Conservation (phyloP, 495 filamentous ascomycete species). For the Durotheca rogersii region DNA sequence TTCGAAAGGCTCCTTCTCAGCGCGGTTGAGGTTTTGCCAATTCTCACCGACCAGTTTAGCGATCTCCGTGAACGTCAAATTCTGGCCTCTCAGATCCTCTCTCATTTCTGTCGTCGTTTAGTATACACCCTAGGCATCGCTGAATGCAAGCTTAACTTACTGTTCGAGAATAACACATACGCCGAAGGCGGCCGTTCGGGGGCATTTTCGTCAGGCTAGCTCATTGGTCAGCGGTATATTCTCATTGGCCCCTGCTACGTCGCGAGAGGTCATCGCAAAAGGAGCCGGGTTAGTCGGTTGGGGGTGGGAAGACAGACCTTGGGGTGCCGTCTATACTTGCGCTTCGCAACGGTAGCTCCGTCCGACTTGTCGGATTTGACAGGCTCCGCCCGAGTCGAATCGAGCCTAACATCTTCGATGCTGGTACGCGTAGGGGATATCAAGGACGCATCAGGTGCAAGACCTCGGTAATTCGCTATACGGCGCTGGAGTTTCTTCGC, state of each 20-base stretch:
- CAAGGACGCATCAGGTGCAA: conserved; percentile 51
- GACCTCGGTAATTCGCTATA: conserved; percentile 58
- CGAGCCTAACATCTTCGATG: conserved; percentile 40
- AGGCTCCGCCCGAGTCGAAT: conserved; percentile 35
- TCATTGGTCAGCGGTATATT: too few species aligned
- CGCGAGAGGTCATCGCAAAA: too few species aligned
- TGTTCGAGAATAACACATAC: conserved; percentile 82
- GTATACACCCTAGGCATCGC: neutral
- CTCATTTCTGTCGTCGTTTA: conserved; percentile 59
- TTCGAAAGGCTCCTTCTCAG: conserved; percentile 70
- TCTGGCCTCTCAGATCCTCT: conserved; percentile 69
- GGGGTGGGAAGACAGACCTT: conserved; percentile 55
- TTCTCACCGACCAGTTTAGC: conserved; percentile 78
- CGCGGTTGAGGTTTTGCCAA: conserved; percentile 67
- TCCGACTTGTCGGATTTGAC: conserved; percentile 40
- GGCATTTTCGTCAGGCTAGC: conserved; percentile 70
- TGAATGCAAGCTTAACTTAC: conserved; percentile 46
- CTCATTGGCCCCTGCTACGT: too few species aligned
- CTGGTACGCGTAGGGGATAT: conserved; percentile 41
- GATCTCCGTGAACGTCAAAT: conserved; percentile 76
- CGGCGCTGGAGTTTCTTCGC: conserved; percentile 53
- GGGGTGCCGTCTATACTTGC: conserved; percentile 77
- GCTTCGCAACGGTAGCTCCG: conserved; percentile 48
- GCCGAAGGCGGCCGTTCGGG: conserved; percentile 76
- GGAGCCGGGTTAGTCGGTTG: neutral